Conservation (phyloP, 2,329 filamentous ascomycete genomes). For the Hymenoscyphus linearis region DNA sequence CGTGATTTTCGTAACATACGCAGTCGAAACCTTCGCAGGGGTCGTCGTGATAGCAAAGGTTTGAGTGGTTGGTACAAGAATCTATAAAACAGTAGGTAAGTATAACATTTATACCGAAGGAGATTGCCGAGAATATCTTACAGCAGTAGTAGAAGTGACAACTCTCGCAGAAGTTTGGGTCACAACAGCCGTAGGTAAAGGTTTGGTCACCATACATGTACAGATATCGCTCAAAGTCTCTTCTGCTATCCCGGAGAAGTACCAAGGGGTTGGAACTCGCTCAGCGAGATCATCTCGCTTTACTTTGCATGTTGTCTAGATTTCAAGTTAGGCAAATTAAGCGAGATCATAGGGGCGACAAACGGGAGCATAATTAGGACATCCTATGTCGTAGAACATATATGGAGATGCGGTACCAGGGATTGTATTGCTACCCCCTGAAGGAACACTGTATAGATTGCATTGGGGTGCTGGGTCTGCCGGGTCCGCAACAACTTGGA, state of each 20-base stretch:
- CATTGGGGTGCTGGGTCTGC: slow-evolving; percentile 11
- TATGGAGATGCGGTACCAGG: slow-evolving; percentile 11
- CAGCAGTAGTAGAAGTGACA: neutral
- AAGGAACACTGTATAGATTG: slow-evolving; percentile 14
- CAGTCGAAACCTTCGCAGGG: neutral
- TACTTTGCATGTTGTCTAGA: slow-evolving; percentile 2
- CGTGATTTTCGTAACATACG: neutral
- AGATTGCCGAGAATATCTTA: neutral
- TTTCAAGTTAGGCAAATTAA: neutral
- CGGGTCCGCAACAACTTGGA: slow-evolving; percentile 11
- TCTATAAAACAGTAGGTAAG: neutral
- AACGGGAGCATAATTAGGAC: slow-evolving; percentile 14
- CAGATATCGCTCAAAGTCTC: slow-evolving; percentile 2
- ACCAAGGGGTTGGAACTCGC: slow-evolving; percentile 1
- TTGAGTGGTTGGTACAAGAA: neutral
- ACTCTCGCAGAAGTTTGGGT: neutral
- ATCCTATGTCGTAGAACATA: slow-evolving; percentile 15
- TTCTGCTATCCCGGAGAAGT: neutral
- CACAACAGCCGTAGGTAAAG: neutral
- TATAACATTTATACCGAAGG: neutral
- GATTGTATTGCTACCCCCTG: slow-evolving; percentile 9
- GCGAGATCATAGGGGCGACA: neutral
- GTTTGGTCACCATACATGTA: slow-evolving; percentile 4
- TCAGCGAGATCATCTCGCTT: neutral
- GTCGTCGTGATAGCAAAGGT: neutral